Evolutionary conservation across 2,329 filamentous ascomycete species (phyloP), one percentile per base, ranked within the genome.

Genomic region (Trichoderma simmonsii): DNA sequence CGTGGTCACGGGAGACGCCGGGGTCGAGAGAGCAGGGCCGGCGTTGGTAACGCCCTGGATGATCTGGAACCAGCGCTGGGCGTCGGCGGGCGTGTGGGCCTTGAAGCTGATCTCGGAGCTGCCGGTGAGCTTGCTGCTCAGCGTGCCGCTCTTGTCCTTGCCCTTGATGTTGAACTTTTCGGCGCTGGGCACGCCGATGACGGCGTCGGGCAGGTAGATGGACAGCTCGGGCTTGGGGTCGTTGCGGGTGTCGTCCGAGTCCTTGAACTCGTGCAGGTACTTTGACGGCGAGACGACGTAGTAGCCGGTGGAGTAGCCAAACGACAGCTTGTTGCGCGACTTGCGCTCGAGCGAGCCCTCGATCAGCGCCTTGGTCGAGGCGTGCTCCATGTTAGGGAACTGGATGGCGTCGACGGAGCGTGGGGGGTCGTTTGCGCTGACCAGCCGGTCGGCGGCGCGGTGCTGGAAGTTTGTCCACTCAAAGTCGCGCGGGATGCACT

Each of bases 211-310:
- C 1, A 99, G 90, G 82, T 95, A 98, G 75, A 99, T 89, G 15
- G 93, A 96, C 54, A 96, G 85, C 80, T 99, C 95, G 0, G 96
- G 95, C 71, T 88, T 86, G 11, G 94, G 93, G 73, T 97, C 93
- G 77, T 89, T 83, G 62, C 87, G 86, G 66, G 87, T 76, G 78
- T 90, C 88, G 78, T 98, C 95, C 79, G 93, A 92, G 78, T 97
- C 94, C 83, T 97, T 97, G 87, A 97, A 99, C 82, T 98, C 95
- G 84, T 99, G 96, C 72, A 99, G 84, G 83, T 92, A 99, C 78
- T 93, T 94, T 71, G 93, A 89, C 0, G 94, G 92, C 0, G 94
- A 97, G 62, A 98, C 90, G 71, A 96, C 95, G 79, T 97, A 99
- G 86, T 97, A 97, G 71, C 89, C 90, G 0, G 92, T 89, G 74